Base-by-base conservation (phyloP, 306 rosid genomes). In the peach (Prunus persica) region DNA sequence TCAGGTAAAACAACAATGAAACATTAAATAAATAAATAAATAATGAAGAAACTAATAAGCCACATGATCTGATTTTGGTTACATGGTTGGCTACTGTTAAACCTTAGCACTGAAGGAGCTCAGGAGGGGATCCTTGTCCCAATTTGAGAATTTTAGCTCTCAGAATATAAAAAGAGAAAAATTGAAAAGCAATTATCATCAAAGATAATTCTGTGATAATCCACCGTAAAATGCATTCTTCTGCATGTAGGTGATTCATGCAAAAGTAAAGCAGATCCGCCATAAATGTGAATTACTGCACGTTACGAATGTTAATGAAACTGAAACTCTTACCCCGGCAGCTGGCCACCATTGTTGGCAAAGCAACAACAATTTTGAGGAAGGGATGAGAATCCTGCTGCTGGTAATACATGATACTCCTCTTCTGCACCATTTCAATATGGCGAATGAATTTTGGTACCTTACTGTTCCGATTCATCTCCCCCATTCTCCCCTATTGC, bases 301-400 rank as follows among this genome's bases (percentile, higher is more conserved):
- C 7, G 18, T 22, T 56, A 57, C 6, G 12, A 20, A 66, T 60
- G 43, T 15, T 72, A 61, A 62, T 28, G 49, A 71, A 65, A 15
- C 19, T 32, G 47, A 47, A 65, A 30, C 19, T 16, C 71, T 84
- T 90, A 95, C 99, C 93, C n/a, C 99, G 93, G 83, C 99, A 92
- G 87, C 96, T 88, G 75, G 99, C 82, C 76, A 95, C 99, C 97
- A 95, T 92, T 49, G 97, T 90, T 63, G 99, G 99, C 72, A 95
- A 87, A 58, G 97, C 97, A 83, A 92, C 99, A 24, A 89, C 89
- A 71, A 95, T 90, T 87, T 92, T 95, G 78, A 95, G 95, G 80
- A 95, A 95, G 51, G 99, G 76, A 56, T 90, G 89, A 60, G 90
- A 88, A 43, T 75, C 66, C 66, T 84, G 84, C 87, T 89, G 96